phyloP scores from a whole-genome alignment of 257 asterid species.

The Henckelia pumila region DNA sequence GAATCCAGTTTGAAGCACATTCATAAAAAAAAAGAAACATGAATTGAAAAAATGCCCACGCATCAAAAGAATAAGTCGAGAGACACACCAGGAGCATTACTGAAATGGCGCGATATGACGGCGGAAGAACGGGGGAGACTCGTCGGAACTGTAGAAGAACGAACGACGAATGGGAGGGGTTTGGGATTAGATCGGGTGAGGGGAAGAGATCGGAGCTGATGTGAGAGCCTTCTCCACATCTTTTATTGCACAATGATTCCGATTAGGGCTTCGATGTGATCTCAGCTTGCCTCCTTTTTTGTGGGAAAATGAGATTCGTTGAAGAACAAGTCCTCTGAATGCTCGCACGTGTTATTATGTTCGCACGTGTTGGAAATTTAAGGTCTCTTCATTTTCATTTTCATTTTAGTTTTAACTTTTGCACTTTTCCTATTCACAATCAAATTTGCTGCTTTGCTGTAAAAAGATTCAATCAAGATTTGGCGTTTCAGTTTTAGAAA shows the following conservation, averaged over 20 bases:
- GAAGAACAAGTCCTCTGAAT: too few species aligned
- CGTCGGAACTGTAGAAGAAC: constrained; percentile 38
- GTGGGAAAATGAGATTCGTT: too few species aligned
- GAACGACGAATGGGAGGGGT: constrained; percentile 33
- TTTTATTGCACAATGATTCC: constrained; percentile 26
- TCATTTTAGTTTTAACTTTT: too few species aligned
- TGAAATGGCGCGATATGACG: constrained; percentile 40
- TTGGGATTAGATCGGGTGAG: constrained; percentile 51
- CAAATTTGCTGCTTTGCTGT: too few species aligned
- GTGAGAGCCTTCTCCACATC: constrained; percentile 77
- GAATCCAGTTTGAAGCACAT: constrained; percentile 39
- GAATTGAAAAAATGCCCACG: neutral
- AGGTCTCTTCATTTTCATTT: too few species aligned
- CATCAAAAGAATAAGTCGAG: too few species aligned
- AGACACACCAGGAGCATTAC: constrained; percentile 57
- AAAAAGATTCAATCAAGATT: too few species aligned
- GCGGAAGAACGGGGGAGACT: constrained; percentile 33
- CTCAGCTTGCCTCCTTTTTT: constrained; percentile 32
- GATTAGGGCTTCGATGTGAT: constrained; percentile 34
- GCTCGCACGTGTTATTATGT: too few species aligned
- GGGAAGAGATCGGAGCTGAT: constrained; percentile 46
- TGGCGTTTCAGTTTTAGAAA: too few species aligned
- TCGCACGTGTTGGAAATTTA: too few species aligned
- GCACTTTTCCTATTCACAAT: too few species aligned
- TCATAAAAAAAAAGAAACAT: neutral